Conservation (phyloP, 139 green algal genomes). For the Pseudopediastrum boryanum region DNA sequence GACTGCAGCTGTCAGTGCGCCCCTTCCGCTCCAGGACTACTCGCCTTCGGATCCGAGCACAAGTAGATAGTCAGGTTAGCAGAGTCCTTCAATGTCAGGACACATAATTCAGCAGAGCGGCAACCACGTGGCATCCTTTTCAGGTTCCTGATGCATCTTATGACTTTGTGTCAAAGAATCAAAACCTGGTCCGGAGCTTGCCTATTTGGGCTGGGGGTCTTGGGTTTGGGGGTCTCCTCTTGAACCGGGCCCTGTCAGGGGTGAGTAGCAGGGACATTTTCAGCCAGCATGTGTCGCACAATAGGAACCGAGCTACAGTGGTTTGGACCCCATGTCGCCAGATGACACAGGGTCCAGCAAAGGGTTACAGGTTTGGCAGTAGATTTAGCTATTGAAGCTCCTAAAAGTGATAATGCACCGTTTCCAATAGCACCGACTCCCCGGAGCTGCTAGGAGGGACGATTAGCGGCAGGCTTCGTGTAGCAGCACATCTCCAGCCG, state of each 20-base stretch:
- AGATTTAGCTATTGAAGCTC: background rate
- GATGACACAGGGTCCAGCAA: background rate
- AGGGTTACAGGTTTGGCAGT: background rate
- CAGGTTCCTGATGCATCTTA: conserved; percentile 54
- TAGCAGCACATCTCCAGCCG: too few species aligned
- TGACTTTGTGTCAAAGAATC: conserved; percentile 48
- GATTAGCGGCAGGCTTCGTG: too few species aligned
- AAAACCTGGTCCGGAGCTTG: conserved; percentile 45
- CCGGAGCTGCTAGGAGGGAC: too few species aligned
- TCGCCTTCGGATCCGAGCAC: too few species aligned
- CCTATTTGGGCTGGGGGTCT: conserved; percentile 51
- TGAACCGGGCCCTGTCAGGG: conserved; percentile 52
- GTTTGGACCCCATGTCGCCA: background rate
- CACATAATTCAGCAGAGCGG: too few species aligned
- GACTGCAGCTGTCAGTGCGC: too few species aligned
- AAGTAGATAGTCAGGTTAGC: too few species aligned
- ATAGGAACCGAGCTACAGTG: too few species aligned
- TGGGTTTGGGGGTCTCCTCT: conserved; percentile 46
- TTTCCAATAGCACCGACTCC: background rate
- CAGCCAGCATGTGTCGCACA: too few species aligned
- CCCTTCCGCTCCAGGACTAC: too few species aligned
- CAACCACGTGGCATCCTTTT: too few species aligned
- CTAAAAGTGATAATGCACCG: background rate
- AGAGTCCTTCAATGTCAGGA: too few species aligned
- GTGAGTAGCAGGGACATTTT: conserved; percentile 5